phyloP scores from a whole-genome alignment of 2,329 filamentous ascomycete species.

The Coleophoma crateriformis region DNA sequence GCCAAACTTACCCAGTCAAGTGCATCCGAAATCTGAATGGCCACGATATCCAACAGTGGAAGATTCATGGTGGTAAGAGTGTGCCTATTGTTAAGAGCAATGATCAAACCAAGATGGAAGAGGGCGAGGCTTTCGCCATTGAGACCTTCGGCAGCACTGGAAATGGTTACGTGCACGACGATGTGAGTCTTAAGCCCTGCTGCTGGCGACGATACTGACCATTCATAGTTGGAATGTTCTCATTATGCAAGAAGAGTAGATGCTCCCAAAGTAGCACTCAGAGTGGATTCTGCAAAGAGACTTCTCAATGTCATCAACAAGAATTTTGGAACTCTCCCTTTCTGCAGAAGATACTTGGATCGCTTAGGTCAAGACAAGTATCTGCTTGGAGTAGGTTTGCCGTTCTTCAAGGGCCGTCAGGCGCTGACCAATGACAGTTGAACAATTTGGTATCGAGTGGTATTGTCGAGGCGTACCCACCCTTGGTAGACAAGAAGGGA shows the following conservation, averaged over 20 bases:
- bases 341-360: slow-evolving; percentile 86
- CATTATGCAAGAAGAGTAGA: slow-evolving; percentile 78
- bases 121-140: slow-evolving; percentile 91
- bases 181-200: slow-evolving; percentile 47
- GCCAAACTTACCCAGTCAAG: slow-evolving; percentile 47
- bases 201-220: slow-evolving; percentile 4
- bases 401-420: neutral
- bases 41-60: slow-evolving; percentile 84
- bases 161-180: slow-evolving; percentile 80
- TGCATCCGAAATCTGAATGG: slow-evolving; percentile 51
- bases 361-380: slow-evolving; percentile 94
- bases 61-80: slow-evolving; percentile 88
- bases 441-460: slow-evolving; percentile 80
- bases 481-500: slow-evolving; percentile 85
- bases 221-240: slow-evolving; percentile 64
- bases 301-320: slow-evolving; percentile 88
- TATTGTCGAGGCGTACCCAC: slow-evolving; percentile 86
- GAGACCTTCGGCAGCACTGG: slow-evolving; percentile 95
- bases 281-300: slow-evolving; percentile 76
- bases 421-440: slow-evolving; percentile 47
- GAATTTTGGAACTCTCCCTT: slow-evolving; percentile 91
- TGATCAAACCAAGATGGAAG: slow-evolving; percentile 94
- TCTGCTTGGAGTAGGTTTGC: slow-evolving; percentile 66
- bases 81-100: slow-evolving; percentile 88
- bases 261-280: slow-evolving; percentile 68